phyloP scores from a whole-genome alignment of 2,329 filamentous ascomycete genomes.

The Ophiostoma australiae region DNA sequence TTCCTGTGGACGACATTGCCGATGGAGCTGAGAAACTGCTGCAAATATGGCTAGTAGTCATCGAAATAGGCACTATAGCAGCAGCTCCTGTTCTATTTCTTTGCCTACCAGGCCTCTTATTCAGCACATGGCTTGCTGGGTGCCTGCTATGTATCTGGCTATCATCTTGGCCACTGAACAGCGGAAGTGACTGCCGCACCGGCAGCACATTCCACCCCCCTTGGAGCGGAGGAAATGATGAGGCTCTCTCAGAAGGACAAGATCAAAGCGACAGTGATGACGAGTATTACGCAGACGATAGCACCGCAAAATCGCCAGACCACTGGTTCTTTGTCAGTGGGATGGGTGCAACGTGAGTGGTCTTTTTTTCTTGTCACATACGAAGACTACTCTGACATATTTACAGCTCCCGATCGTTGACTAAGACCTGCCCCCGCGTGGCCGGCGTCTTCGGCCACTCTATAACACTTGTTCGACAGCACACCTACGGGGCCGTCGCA shows the following conservation, averaged over 20 bases:
- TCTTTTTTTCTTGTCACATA: neutral
- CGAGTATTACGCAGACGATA: constrained; percentile 25
- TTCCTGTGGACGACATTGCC: constrained; percentile 35
- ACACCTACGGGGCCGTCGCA: constrained; percentile 49
- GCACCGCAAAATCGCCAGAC: constrained; percentile 32
- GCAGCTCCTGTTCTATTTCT: constrained; percentile 31
- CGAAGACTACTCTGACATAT: neutral
- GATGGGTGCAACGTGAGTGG: constrained; percentile 34
- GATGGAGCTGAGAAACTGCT: constrained; percentile 31
- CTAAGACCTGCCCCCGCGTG: constrained; percentile 35
- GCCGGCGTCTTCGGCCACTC: constrained; percentile 37
- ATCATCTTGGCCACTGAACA: constrained; percentile 34
- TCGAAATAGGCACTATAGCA: constrained; percentile 32
- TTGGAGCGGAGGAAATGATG: constrained; percentile 12
- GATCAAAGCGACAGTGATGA: neutral
- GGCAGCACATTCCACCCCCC: constrained; percentile 17
- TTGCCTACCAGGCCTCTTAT: constrained; percentile 34
- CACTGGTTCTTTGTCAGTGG: constrained; percentile 37
- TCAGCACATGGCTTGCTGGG: constrained; percentile 30
- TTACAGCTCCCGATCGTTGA: constrained; percentile 32
- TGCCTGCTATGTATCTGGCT: constrained; percentile 30
- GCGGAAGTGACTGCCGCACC: constrained; percentile 1
- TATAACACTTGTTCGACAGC: constrained; percentile 48
- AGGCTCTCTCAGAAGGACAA: too few relatives aligned
- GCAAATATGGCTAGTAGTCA: constrained; percentile 20